Evolutionary conservation across 2,329 filamentous ascomycete genomes (phyloP).

Genomic region (Sporothrix protearum): DNA sequence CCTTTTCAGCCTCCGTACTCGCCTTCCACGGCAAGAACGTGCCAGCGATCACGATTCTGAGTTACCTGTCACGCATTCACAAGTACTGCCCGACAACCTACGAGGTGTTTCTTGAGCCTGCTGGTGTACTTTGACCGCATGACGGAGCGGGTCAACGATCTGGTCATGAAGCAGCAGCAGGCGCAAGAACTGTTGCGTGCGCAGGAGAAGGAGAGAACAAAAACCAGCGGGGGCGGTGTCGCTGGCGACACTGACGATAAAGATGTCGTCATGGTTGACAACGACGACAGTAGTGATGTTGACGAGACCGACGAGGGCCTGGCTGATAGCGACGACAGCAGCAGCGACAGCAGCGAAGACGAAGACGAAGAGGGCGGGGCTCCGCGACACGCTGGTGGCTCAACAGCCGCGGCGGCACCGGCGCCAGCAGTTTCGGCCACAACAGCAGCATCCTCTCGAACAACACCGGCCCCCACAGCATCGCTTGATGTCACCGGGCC

Average conservation of each 20-base stretch:
- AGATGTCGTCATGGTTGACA: conserved; percentile 15
- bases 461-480: background rate
- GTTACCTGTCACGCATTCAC: conserved; percentile 92
- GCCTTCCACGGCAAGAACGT: conserved; percentile 98
- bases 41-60: conserved; percentile 92
- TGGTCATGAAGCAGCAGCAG: conserved; percentile 66
- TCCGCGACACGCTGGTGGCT: background rate
- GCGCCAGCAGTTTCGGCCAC: background rate
- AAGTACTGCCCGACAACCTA: conserved; percentile 99
- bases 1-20: conserved; percentile 65
- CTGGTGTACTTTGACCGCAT: conserved; percentile 98
- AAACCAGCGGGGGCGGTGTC: background rate
- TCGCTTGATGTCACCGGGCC: conserved; percentile 15
- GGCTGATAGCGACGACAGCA: too few species aligned
- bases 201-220: conserved; percentile 28
- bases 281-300: conserved; percentile 36
- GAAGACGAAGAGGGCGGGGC: conserved; percentile 6
- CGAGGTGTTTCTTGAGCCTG: conserved; percentile 91
- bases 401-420: background rate
- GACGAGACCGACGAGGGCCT: conserved; percentile 51
- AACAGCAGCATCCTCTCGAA: background rate
- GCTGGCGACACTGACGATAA: background rate
- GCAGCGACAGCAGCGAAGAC: conserved; percentile 25
- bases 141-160: conserved; percentile 90
- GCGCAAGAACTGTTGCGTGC: conserved; percentile 36